phyloP scores from a whole-genome alignment of 768 basidiomycete genomes.

The Antrodiella citrinella region DNA sequence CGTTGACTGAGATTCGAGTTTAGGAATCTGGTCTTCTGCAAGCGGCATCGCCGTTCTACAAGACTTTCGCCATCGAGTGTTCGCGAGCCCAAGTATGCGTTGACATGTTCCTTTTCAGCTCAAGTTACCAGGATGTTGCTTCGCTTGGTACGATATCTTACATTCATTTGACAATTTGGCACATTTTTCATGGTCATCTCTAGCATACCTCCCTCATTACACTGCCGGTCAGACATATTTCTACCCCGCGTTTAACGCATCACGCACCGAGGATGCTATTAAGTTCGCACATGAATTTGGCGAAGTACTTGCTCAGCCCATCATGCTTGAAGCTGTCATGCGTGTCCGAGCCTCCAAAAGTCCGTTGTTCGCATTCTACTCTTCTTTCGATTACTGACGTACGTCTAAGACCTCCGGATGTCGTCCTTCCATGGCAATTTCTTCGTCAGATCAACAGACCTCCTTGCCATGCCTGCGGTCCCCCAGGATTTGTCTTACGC shows the following conservation, averaged over 20 bases:
- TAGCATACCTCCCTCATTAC: slow-evolving; percentile 91
- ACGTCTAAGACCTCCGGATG: slow-evolving; percentile 71
- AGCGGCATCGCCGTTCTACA: slow-evolving; percentile 93
- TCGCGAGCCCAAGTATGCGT: slow-evolving; percentile 95
- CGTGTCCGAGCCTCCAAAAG: slow-evolving; percentile 96
- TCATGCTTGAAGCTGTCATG: slow-evolving; percentile 96
- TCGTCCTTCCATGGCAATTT: slow-evolving; percentile 98
- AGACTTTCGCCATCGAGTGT: slow-evolving; percentile 97
- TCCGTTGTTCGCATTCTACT: slow-evolving; percentile 22
- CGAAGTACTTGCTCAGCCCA: slow-evolving; percentile 84
- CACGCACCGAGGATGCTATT: slow-evolving; percentile 88
- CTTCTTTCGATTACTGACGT: neutral
- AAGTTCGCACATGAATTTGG: slow-evolving; percentile 99
- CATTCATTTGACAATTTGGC: too few relatives aligned
- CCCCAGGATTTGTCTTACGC: slow-evolving; percentile 94
- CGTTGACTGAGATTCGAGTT: neutral
- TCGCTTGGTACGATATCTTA: slow-evolving; percentile 69
- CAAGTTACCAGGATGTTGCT: slow-evolving; percentile 91
- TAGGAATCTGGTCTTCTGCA: slow-evolving; percentile 90
- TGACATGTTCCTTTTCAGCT: slow-evolving; percentile 98
- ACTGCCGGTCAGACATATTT: slow-evolving; percentile 98
- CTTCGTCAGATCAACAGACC: slow-evolving; percentile 95
- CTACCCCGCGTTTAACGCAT: slow-evolving; percentile 97
- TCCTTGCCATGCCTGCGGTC: slow-evolving; percentile 94
- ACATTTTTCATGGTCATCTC: too few relatives aligned